Evolutionary conservation across 2,329 filamentous ascomycete species (phyloP).

Genomic region (Trichophyton schoenleinii): DNA sequence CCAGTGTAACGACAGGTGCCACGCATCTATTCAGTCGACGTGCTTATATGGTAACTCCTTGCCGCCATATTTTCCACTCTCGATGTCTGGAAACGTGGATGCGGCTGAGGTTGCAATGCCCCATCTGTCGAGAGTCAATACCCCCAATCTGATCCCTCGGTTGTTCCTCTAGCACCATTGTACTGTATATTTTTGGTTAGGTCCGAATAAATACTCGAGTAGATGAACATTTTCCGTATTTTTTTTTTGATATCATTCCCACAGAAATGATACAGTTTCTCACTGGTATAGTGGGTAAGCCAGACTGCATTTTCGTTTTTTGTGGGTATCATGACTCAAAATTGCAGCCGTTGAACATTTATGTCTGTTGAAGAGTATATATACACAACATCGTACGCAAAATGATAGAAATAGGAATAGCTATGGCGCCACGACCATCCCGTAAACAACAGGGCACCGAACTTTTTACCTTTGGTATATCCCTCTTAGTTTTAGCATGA

Average conservation of each 20-base stretch:
- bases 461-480: neutral
- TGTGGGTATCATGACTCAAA: neutral
- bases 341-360: neutral
- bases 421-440: neutral
- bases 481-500: neutral
- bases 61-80: slow-evolving; percentile 89
- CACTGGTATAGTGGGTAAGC: neutral
- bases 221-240: neutral
- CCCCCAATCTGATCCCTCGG: slow-evolving; percentile 54
- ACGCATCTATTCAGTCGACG: slow-evolving; percentile 63
- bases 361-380: slow-evolving; percentile 5
- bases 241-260: neutral
- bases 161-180: no score
- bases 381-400: neutral
- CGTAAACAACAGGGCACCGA: neutral
- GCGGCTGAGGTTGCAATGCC: slow-evolving; percentile 82
- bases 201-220: neutral
- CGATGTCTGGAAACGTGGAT: slow-evolving; percentile 92
- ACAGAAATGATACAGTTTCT: neutral
- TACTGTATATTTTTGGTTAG: neutral
- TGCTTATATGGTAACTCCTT: slow-evolving; percentile 94
- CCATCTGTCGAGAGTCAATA: slow-evolving; percentile 81
- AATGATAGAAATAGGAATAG: neutral
- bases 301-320: neutral
- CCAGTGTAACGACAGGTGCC: slow-evolving; percentile 31